A percentile compares a stretch with the other conserved stretches of the same genome.
These are phyloP conservation scores for Wallacemonas sp. DNA, from an alignment of 208 protist species.

Conservation along the genomic window DNA sequence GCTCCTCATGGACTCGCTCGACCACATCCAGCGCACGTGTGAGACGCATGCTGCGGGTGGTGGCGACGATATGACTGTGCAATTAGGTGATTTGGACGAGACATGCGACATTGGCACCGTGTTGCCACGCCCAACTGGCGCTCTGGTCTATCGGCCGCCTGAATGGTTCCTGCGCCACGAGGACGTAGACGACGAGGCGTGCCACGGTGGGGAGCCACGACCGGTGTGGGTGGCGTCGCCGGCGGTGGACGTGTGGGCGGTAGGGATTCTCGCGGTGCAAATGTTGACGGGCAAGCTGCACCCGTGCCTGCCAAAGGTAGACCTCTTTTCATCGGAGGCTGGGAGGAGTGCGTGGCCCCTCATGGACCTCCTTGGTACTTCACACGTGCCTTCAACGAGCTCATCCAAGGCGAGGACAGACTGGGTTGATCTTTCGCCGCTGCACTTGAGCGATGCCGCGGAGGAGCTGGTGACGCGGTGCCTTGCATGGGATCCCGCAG, in stretches of 20 bases:
- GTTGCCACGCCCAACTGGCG: slow-evolving; percentile 18
- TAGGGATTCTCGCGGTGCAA: slow-evolving; percentile 49
- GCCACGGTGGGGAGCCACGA: neutral
- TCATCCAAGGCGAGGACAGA: too few species aligned
- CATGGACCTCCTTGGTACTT: slow-evolving; percentile 5
- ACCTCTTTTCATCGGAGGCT: slow-evolving; percentile 1
- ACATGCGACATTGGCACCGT: slow-evolving; percentile 27
- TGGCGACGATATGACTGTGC: neutral
- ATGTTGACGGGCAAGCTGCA: slow-evolving; percentile 33
- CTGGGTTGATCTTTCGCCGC: neutral
- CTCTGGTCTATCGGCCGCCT: slow-evolving; percentile 35
- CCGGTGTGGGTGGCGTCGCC: neutral
- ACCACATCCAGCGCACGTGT: too few species aligned
- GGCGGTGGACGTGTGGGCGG: slow-evolving; percentile 53
- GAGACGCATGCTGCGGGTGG: too few species aligned
- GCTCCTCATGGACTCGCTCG: slow-evolving; percentile 20
- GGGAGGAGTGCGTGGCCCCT: slow-evolving; percentile 22
- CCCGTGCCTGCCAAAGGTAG: slow-evolving; percentile 18
- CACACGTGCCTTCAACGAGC: too few species aligned
- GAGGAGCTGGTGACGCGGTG: slow-evolving; percentile 27
- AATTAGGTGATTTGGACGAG: slow-evolving; percentile 10
- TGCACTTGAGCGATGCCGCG: slow-evolving; percentile 12
- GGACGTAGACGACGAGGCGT: neutral
- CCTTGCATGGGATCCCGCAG: slow-evolving; percentile 33
- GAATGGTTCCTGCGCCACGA: slow-evolving; percentile 25